Evolutionary conservation across 1,139 yeast species (phyloP).

Genomic region (Citeromyces siamensis): DNA sequence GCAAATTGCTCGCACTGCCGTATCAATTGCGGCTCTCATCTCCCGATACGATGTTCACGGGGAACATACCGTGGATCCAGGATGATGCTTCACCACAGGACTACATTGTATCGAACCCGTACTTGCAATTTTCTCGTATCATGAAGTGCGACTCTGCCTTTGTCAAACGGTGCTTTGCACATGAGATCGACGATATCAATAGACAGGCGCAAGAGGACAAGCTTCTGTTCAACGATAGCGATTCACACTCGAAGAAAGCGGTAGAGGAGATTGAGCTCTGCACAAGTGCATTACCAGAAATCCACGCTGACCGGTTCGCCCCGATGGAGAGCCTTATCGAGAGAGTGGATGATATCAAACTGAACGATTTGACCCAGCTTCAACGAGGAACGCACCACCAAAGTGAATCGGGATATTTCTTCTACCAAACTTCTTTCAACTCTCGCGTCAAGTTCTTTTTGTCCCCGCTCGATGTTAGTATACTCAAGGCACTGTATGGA

Average conservation of each 20-base stretch:
- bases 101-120: constrained; percentile 14
- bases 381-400: constrained; percentile 10
- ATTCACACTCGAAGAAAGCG: constrained; percentile 45
- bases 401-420: constrained; percentile 27
- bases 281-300: constrained; percentile 6
- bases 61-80: constrained; percentile 30
- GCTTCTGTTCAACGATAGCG: constrained; percentile 46
- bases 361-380: constrained; percentile 10
- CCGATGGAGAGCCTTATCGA: constrained; percentile 8
- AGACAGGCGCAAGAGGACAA: constrained; percentile 42
- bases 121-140: constrained; percentile 39
- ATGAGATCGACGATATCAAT: constrained; percentile 39
- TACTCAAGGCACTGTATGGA: constrained; percentile 52
- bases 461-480: constrained; percentile 69
- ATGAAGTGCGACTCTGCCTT: constrained; percentile 51
- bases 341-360: constrained; percentile 17
- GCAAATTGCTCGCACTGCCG: constrained; percentile 55
- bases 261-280: constrained; percentile 34
- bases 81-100: constrained; percentile 10
- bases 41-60: constrained; percentile 18
- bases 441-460: constrained; percentile 55
- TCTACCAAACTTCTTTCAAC: constrained; percentile 66
- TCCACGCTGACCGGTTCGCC: constrained; percentile 4
- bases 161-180: constrained; percentile 36
- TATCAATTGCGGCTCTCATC: constrained; percentile 18